Percentiles rank a stretch among this genome's conserved stretches.
phyloP scores from a whole-genome alignment of 2,329 filamentous ascomycete genomes.

The Fusarium sp. region DNA sequence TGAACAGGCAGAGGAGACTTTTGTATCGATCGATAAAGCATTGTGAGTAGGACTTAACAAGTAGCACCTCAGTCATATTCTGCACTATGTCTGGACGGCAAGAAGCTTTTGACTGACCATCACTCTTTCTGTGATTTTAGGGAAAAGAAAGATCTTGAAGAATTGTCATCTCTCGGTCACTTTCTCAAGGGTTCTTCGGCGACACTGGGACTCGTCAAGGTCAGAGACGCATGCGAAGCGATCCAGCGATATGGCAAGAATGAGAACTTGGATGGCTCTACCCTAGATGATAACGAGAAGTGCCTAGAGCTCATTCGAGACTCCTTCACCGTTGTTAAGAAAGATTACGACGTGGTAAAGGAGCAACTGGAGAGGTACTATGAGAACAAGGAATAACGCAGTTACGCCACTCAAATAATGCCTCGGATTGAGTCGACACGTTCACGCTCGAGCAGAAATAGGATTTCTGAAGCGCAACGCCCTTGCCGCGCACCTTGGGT shows the following conservation, averaged over 20 bases:
- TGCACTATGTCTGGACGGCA: not conserved
- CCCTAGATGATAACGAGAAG: conserved; percentile 73
- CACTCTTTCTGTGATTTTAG: conserved; percentile 57
- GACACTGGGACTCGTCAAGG: conserved; percentile 88
- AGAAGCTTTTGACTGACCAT: conserved; percentile 3
- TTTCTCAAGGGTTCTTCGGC: conserved; percentile 98
- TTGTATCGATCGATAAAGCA: conserved; percentile 82
- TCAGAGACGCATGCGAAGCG: conserved; percentile 94
- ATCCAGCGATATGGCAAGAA: conserved; percentile 92
- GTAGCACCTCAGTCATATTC: not conserved
- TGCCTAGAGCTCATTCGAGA: conserved; percentile 78
- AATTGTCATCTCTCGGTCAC: conserved; percentile 87
- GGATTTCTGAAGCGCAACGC: conserved; percentile 16
- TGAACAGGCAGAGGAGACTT: conserved; percentile 88
- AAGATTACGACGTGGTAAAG: conserved; percentile 81
- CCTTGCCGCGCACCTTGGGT: conserved; percentile 3
- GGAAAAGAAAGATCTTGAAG: conserved; percentile 73
- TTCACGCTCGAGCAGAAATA: conserved; percentile 3
- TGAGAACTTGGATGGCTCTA: conserved; percentile 80
- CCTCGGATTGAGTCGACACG: conserved; percentile 1
- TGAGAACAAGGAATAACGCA: conserved; percentile 38
- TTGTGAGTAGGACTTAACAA: conserved; percentile 72
- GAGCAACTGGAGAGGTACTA: conserved; percentile 77
- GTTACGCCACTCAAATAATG: conserved; percentile 18
- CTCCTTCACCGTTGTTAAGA: conserved; percentile 77